Conservation (phyloP, 176 grass and related monocot species). For the Secale cereale region DNA sequence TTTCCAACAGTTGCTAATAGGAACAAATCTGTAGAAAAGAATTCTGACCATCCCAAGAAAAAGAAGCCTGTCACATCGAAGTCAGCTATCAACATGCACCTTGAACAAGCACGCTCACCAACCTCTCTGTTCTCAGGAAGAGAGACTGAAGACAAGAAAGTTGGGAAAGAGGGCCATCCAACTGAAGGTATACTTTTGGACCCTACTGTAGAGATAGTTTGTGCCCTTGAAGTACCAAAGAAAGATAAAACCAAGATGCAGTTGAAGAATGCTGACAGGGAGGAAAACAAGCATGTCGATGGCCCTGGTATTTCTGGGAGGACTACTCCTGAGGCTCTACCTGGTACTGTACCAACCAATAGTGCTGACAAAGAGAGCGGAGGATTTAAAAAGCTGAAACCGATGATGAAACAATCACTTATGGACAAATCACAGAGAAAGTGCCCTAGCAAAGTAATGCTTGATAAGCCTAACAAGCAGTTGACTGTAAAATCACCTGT, state of each 20-base stretch:
- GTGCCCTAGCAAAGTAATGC: slow-evolving; percentile 24
- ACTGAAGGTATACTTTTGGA: slow-evolving; percentile 33
- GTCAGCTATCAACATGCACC: slow-evolving; percentile 19
- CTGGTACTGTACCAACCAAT: slow-evolving; percentile 26
- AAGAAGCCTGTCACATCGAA: slow-evolving; percentile 34
- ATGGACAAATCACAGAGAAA: slow-evolving; percentile 42
- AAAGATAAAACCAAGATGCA: slow-evolving; percentile 32
- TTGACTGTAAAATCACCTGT: slow-evolving; percentile 40
- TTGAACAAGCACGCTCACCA: slow-evolving; percentile 22
- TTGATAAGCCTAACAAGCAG: slow-evolving; percentile 32
- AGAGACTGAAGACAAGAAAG: slow-evolving; percentile 31
- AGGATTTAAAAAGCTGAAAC: slow-evolving; percentile 42
- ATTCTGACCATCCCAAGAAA: slow-evolving; percentile 29
- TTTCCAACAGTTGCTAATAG: slow-evolving; percentile 36
- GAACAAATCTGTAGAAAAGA: slow-evolving; percentile 33
- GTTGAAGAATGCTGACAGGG: slow-evolving; percentile 38
- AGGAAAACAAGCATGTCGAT: slow-evolving; percentile 33
- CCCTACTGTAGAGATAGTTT: slow-evolving; percentile 25
- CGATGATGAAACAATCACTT: slow-evolving; percentile 29
- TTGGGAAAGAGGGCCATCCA: slow-evolving; percentile 32
- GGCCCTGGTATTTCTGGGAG: slow-evolving; percentile 22
- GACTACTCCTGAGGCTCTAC: slow-evolving; percentile 13
- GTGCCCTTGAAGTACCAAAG: slow-evolving; percentile 40
- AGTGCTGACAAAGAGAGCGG: slow-evolving; percentile 35
- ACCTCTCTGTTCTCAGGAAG: slow-evolving; percentile 11